These are phyloP conservation scores for Cordyceps militaris DNA, from an alignment of 2,329 filamentous ascomycete species.

Conservation along the genomic window DNA sequence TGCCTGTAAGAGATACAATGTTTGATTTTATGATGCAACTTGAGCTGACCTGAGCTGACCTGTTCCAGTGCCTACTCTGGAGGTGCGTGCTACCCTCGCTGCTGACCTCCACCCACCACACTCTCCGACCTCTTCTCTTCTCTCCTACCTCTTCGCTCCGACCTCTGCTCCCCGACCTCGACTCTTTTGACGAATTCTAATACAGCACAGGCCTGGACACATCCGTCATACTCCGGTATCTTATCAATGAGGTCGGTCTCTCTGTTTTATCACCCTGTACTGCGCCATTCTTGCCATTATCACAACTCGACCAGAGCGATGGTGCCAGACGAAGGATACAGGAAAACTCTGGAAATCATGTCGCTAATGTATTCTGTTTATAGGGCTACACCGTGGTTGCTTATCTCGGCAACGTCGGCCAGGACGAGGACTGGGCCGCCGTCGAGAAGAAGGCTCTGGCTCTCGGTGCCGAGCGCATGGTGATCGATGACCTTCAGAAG, in stretches of 20 bases:
- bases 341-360: constrained; percentile 4
- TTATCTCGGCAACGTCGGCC: constrained; percentile 59
- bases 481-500: constrained; percentile 54
- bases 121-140: not conserved
- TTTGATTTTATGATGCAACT: not conserved
- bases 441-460: constrained; percentile 59
- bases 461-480: constrained; percentile 33
- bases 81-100: not conserved
- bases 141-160: not conserved
- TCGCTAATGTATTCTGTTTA: constrained; percentile 5
- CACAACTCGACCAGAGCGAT: too few species aligned
- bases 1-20: constrained; percentile 11
- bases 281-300: too few species aligned
- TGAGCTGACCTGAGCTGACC: constrained; percentile 7
- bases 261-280: not conserved
- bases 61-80: constrained; percentile 14
- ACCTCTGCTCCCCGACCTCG: not conserved
- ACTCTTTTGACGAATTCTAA: not conserved
- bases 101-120: not conserved
- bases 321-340: not conserved
- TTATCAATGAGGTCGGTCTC: constrained; percentile 24
- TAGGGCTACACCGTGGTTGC: constrained; percentile 18
- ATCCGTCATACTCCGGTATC: constrained; percentile 34
- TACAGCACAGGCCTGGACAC: constrained; percentile 32
- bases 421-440: constrained; percentile 63